Percentiles rank a stretch among this genome's conserved stretches.
phyloP scores from a whole-genome alignment of 1,284 basidiomycete genomes.

The Malassezia dermatis region DNA sequence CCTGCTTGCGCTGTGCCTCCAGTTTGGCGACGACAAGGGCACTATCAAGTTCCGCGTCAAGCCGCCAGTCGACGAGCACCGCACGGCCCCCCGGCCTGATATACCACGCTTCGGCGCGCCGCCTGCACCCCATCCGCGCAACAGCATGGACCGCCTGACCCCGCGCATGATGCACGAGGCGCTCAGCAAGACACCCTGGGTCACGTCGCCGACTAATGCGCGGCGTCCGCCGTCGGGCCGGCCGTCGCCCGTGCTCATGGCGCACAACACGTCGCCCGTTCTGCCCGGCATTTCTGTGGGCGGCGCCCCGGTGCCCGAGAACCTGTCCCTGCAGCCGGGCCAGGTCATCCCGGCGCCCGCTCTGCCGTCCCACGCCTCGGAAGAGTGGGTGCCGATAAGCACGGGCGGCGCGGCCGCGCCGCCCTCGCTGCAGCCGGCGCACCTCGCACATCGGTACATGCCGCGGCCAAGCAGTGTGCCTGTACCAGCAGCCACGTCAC shows the following conservation, averaged over 20 bases:
- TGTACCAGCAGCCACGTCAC: background rate
- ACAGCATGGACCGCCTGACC: background rate
- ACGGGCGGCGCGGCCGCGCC: background rate
- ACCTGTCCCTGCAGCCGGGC: background rate
- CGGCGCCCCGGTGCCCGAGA: background rate
- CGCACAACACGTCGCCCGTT: background rate
- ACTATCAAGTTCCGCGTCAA: constrained; percentile 44
- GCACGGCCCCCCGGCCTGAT: background rate
- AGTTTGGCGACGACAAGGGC: constrained; percentile 43
- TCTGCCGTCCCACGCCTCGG: background rate
- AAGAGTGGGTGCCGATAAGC: background rate
- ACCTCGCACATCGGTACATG: background rate
- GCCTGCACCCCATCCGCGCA: background rate
- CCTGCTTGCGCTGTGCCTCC: constrained; percentile 40
- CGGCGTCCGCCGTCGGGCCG: background rate
- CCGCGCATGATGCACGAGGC: background rate
- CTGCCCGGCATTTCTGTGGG: background rate
- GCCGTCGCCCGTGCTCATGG: background rate
- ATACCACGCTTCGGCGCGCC: background rate
- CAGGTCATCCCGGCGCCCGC: background rate
- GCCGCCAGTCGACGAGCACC: constrained; percentile 10
- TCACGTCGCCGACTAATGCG: background rate
- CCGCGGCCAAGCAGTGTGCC: background rate
- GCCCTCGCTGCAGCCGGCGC: constrained; percentile 7
- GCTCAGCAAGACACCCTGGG: background rate